Conservation (phyloP, 139 green algal species). For the Chlamydomonas incerta region DNA sequence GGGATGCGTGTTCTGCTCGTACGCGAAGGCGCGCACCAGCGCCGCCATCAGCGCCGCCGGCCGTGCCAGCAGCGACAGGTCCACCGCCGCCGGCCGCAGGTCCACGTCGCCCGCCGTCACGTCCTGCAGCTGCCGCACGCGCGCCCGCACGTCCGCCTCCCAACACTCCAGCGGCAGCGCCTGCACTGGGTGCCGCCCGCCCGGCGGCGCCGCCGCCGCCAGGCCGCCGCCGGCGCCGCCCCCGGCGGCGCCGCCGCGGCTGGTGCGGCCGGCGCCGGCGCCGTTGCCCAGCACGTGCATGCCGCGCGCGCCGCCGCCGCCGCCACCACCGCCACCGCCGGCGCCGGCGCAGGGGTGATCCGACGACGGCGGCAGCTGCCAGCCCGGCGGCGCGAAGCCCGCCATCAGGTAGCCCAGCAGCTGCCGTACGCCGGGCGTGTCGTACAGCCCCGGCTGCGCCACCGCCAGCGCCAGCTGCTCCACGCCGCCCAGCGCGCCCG, state of each 20-base stretch:
- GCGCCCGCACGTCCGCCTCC: background rate
- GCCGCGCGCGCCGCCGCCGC: background rate
- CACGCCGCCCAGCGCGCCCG: background rate
- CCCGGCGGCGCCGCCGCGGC: background rate
- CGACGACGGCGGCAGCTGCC: slow-evolving; percentile 11
- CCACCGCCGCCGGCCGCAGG: slow-evolving; percentile 21
- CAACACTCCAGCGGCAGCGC: slow-evolving; percentile 13
- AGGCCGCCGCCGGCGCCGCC: no score
- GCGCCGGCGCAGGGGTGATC: slow-evolving; percentile 3
- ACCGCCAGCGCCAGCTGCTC: slow-evolving; percentile 35
- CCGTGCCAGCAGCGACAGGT: background rate
- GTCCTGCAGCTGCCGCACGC: slow-evolving; percentile 19
- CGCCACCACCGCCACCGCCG: background rate
- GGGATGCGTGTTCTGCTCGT: slow-evolving; percentile 39
- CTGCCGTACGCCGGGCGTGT: slow-evolving; percentile 32
- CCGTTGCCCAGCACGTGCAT: slow-evolving; percentile 24
- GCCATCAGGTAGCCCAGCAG: slow-evolving; percentile 21
- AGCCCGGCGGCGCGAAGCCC: slow-evolving; percentile 35
- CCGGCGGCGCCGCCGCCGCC: background rate
- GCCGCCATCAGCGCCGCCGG: slow-evolving; percentile 21
- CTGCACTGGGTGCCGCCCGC: background rate
- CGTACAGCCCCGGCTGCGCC: slow-evolving; percentile 1
- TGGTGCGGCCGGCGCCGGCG: background rate
- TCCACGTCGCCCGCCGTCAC: slow-evolving; percentile 16
- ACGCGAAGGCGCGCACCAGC: slow-evolving; percentile 33